Conservation (phyloP, 1,284 basidiomycete species). For the Schizopora paradoxa region DNA sequence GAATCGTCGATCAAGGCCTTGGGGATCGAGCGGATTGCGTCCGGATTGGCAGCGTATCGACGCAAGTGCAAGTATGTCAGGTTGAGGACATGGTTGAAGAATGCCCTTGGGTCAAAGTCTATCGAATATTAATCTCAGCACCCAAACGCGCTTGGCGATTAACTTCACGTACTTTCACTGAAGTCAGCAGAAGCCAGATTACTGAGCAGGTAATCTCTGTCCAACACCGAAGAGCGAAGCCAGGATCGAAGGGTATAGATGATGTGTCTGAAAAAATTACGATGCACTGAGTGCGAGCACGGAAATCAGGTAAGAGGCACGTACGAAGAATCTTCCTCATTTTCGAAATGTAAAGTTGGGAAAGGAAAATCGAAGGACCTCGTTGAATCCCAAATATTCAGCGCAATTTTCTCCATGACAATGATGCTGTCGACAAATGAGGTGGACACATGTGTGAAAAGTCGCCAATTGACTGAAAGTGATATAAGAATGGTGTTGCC, state of each 20-base stretch:
- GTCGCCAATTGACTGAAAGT: constrained; percentile 51
- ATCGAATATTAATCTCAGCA: constrained; percentile 11
- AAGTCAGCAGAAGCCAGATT: constrained; percentile 1
- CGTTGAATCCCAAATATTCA: constrained; percentile 24
- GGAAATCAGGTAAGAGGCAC: constrained; percentile 5
- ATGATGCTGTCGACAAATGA: constrained; percentile 38
- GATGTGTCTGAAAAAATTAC: constrained; percentile 2
- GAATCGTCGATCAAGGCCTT: constrained; percentile 15
- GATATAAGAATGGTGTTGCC: constrained; percentile 10
- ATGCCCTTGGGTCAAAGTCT: constrained; percentile 19
- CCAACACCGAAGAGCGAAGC: constrained; percentile 7
- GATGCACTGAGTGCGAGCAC: not conserved
- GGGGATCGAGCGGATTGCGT: constrained; percentile 14
- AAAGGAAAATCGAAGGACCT: constrained; percentile 13
- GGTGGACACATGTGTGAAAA: constrained; percentile 46
- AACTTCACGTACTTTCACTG: not conserved
- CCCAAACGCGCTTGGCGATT: constrained; percentile 1
- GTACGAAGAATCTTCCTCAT: constrained; percentile 27
- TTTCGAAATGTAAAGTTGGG: constrained; percentile 14
- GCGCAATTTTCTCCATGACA: constrained; percentile 30
- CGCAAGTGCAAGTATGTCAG: constrained; percentile 18
- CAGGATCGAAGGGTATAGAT: not conserved
- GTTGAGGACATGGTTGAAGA: constrained; percentile 18
- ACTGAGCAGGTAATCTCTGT: constrained; percentile 1
- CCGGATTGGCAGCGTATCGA: constrained; percentile 9